A percentile compares a stretch with the other conserved stretches of the same genome.
Evolutionary conservation across 148 eudicot species (phyloP).

Genomic region (Beta vulgaris): DNA sequence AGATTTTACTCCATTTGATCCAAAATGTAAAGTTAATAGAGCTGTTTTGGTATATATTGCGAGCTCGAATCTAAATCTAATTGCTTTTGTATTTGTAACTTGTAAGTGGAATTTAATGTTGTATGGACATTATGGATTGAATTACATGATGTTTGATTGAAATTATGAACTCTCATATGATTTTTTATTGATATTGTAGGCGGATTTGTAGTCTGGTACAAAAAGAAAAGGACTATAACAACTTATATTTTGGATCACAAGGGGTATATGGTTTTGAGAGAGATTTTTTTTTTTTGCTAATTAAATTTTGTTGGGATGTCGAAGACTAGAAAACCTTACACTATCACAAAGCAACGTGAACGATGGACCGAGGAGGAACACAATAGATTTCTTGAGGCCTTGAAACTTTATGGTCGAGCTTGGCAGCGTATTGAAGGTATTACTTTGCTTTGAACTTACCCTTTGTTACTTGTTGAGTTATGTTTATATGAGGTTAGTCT

Average conservation of each 20-base stretch:
- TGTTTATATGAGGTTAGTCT: not conserved
- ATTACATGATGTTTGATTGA: no score
- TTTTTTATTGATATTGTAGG: no score
- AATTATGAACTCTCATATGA: no score
- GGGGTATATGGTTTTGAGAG: not conserved
- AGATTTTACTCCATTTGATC: not conserved
- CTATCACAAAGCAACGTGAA: conserved; percentile 96
- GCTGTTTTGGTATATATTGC: not conserved
- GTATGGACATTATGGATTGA: not conserved
- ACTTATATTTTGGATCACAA: not conserved
- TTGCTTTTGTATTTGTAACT: not conserved
- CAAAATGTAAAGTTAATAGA: not conserved
- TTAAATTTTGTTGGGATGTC: conserved; percentile 16
- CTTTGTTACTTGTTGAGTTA: not conserved
- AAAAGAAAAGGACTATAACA: no score
- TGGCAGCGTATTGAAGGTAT: conserved; percentile 99
- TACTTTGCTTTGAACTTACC: conserved; percentile 13
- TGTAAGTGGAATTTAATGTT: not conserved
- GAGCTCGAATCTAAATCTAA: not conserved
- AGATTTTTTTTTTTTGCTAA: not conserved
- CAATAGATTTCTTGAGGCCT: conserved; percentile 86
- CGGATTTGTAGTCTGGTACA: no score
- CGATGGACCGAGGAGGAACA: conserved; percentile 99
- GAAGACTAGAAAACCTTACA: conserved; percentile 90
- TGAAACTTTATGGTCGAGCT: conserved; percentile 96